Evolutionary conservation across 1,284 basidiomycete genomes (phyloP), one percentile per base, ranked within the genome.

Genomic region (Thelephora terrestris): DNA sequence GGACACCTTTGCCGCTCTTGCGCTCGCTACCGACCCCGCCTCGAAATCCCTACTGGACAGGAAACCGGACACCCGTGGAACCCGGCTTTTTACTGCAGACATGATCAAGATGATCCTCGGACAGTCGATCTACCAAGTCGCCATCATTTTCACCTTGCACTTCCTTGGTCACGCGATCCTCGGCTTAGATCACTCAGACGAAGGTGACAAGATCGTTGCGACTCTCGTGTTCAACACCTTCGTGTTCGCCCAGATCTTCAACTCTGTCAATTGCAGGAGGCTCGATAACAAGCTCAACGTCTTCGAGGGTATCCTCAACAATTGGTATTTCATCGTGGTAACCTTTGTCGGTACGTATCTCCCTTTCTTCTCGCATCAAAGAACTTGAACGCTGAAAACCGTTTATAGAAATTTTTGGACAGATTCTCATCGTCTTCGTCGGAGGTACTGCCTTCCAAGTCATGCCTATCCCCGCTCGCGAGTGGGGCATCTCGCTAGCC

Each of bases 1-100:
- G 92, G 93, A 97, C 67, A 97, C 93, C 1, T 96, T 99, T 60
- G 95, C 95, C 47, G 95, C 95, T 32, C 81, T 98, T 48, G 95
- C 95, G 10, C 79, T 99, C 47, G 94, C 95, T 18, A 99, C 95
- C 95, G 95, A 98, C 64, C 94, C 93, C 14, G 94, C 95, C 1
- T 81, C 84, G 1, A 35, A 94, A 98, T 64, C 94, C 92, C 78
- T 93, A 27, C 79, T 99, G 45, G 76, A 96, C 55, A 84, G 94
- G 59, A 89, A 91, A 66, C 95, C 95, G 2, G 92, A 97, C 64
- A 81, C 76, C 66, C 87, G 89, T 69, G 81, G 76, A 2, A 83
- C 91, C 1, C 91, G 94, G 3, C 69, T 99, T 47, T 95, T 99
- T 73, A 81, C 81, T 20, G 81, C 86, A 47, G 77, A 96, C 61